phyloP scores from a whole-genome alignment of 2,329 filamentous ascomycete species.

The Dactylellina sp. region DNA sequence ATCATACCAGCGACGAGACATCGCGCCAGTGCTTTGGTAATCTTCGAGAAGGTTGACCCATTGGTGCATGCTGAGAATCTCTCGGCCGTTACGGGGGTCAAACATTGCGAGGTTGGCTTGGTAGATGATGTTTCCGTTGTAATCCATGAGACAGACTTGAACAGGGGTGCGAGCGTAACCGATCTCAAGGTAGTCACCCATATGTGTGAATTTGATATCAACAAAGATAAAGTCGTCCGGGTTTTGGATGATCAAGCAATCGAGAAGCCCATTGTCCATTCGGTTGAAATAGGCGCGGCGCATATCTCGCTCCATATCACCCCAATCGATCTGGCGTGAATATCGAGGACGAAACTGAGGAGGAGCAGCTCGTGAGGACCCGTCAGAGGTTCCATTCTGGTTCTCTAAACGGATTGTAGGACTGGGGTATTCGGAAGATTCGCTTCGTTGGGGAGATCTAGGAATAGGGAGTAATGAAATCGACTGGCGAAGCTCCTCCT shows the following conservation, averaged over 20 bases:
- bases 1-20: conserved; percentile 46
- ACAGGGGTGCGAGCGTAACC: conserved; percentile 25
- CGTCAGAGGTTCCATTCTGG: too few species aligned
- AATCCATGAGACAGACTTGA: conserved; percentile 36
- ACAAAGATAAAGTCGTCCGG: conserved; percentile 32
- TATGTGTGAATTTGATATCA: conserved; percentile 45
- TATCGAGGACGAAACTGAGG: not conserved
- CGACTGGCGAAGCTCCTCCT: not conserved
- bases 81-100: conserved; percentile 33
- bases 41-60: conserved; percentile 34
- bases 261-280: conserved; percentile 38
- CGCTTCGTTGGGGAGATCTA: too few species aligned
- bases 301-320: conserved; percentile 21
- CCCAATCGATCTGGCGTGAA: conserved; percentile 44
- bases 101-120: conserved; percentile 51
- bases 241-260: conserved; percentile 25
- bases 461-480: too few species aligned
- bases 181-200: conserved; percentile 50
- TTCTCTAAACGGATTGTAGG: not conserved
- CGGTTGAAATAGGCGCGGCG: conserved; percentile 24
- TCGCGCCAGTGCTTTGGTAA: conserved; percentile 33
- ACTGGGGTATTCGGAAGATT: too few species aligned
- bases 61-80: conserved; percentile 31
- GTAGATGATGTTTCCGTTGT: conserved; percentile 35
- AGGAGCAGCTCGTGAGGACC: too few species aligned